phyloP scores from a whole-genome alignment of 805 yeast species.

The Kodamaea jinghongensis region DNA sequence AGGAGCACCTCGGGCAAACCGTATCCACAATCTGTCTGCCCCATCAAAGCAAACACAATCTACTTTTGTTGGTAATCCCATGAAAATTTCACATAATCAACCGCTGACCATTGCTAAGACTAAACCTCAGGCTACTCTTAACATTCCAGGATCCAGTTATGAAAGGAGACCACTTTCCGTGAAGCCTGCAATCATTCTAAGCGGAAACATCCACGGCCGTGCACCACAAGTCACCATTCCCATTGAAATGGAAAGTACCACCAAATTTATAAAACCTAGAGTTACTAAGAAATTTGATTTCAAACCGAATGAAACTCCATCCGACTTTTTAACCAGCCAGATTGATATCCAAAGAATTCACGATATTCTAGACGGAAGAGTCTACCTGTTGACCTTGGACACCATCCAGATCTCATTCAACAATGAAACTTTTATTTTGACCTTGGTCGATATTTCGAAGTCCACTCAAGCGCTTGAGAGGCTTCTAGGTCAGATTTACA shows the following conservation, averaged over 20 bases:
- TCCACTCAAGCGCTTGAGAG: slow-evolving; percentile 17
- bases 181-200: slow-evolving; percentile 13
- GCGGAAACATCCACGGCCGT: slow-evolving; percentile 15
- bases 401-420: slow-evolving; percentile 14
- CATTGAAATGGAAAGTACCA: slow-evolving; percentile 35
- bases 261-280: slow-evolving; percentile 13
- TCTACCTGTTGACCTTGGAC: slow-evolving; percentile 14
- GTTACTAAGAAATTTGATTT: slow-evolving; percentile 1
- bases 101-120: too few relatives aligned
- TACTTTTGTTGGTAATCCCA: too few relatives aligned
- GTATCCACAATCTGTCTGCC: too few relatives aligned
- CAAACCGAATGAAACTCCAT: not conserved
- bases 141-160: not conserved
- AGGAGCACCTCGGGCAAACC: too few relatives aligned
- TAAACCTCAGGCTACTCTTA: not conserved
- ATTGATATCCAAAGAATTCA: slow-evolving; percentile 17
- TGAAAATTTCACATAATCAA: too few relatives aligned
- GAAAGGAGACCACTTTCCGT: not conserved
- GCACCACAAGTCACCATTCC: slow-evolving; percentile 28
- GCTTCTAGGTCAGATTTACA: slow-evolving; percentile 19
- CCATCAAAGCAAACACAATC: too few relatives aligned
- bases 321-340: not conserved
- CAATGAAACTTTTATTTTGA: slow-evolving; percentile 23
- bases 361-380: slow-evolving; percentile 17
- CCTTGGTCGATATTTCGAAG: slow-evolving; percentile 20